A percentile compares a stretch with the other conserved stretches of the same genome.
These are phyloP conservation scores for Aspergillus pseudotamarii DNA, from an alignment of 2,329 filamentous ascomycete genomes.

Conservation along the genomic window DNA sequence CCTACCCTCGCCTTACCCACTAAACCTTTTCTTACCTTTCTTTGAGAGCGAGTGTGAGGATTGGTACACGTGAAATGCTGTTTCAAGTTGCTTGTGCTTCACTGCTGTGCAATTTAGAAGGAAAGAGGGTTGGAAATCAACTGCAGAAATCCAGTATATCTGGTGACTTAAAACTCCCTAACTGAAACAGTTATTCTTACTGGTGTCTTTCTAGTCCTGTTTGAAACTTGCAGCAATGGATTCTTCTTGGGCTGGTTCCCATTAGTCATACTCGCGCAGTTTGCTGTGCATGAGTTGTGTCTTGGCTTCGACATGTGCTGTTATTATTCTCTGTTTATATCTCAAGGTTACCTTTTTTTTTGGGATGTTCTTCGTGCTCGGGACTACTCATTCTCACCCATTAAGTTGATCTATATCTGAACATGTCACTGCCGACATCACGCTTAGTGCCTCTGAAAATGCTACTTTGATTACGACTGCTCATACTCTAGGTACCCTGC, in stretches of 20 bases:
- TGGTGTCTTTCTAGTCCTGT: background rate
- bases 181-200: background rate
- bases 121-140: background rate
- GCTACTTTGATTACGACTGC: background rate
- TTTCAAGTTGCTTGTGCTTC: background rate
- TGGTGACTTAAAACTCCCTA: background rate
- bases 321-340: constrained; percentile 22
- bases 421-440: background rate
- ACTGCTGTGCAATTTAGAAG: background rate
- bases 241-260: background rate
- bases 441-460: background rate
- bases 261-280: background rate
- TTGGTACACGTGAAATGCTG: background rate
- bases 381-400: background rate
- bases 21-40: constrained; percentile 1
- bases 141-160: background rate
- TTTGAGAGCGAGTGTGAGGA: background rate
- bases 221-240: background rate
- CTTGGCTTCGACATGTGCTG: background rate
- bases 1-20: background rate
- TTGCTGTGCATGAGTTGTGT: background rate
- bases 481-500: background rate
- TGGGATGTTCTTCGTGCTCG: background rate
- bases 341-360: constrained; percentile 6
- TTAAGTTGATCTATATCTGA: background rate